A percentile compares a stretch with the other conserved stretches of the same genome.
phyloP scores from a whole-genome alignment of 169 alveolate species.

The Plasmodium inui region DNA sequence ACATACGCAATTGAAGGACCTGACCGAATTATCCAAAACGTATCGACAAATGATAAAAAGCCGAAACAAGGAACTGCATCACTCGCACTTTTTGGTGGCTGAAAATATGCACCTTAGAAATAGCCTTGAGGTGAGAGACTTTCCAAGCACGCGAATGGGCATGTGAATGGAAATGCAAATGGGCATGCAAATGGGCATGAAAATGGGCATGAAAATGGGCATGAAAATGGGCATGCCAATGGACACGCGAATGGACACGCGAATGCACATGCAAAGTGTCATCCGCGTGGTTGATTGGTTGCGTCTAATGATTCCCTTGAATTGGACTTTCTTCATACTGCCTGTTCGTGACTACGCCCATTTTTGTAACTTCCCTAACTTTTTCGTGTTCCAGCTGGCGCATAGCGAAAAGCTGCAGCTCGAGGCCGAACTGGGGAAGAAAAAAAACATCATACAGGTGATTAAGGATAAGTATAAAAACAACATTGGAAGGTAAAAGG shows the following conservation, averaged over 20 bases:
- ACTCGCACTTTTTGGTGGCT: conserved; percentile 17
- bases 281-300: neutral
- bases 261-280: neutral
- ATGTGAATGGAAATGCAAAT: too few relatives aligned
- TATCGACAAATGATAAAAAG: conserved; percentile 56
- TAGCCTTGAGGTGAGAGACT: conserved; percentile 28
- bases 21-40: conserved; percentile 41
- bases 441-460: conserved; percentile 35
- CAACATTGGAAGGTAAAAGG: conserved; percentile 37
- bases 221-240: neutral
- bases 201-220: neutral
- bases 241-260: neutral
- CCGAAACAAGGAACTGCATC: conserved; percentile 50
- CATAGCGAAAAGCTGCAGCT: conserved; percentile 31
- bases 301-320: neutral
- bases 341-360: neutral
- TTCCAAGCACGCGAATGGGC: neutral
- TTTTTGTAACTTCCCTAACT: neutral
- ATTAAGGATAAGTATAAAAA: conserved; percentile 63
- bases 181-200: too few relatives aligned
- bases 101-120: conserved; percentile 56
- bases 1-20: conserved; percentile 25
- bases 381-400: conserved; percentile 6
- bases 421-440: conserved; percentile 37
- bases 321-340: neutral